Conservation (phyloP, 1,284 basidiomycete species). For the Sporisorium graminicola region DNA sequence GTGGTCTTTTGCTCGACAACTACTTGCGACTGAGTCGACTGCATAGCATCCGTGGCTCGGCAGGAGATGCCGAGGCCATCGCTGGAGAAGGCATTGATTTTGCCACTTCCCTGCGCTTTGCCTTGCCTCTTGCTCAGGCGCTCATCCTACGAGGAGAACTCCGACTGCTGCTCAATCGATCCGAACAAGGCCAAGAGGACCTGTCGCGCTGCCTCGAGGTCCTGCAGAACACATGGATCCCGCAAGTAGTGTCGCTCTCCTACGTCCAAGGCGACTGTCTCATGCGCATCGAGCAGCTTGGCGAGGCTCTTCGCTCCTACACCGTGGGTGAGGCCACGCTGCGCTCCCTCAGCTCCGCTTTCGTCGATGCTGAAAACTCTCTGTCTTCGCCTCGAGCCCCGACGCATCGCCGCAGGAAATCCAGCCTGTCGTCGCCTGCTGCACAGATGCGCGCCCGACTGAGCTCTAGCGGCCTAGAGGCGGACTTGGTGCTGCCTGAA, state of each 20-base stretch:
- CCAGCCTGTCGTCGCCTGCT: slow-evolving; percentile 20
- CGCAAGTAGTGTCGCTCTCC: slow-evolving; percentile 45
- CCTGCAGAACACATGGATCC: slow-evolving; percentile 44
- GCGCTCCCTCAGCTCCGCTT: slow-evolving; percentile 38
- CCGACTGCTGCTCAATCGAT: slow-evolving; percentile 39
- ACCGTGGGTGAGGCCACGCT: slow-evolving; percentile 46
- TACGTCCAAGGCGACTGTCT: slow-evolving; percentile 55
- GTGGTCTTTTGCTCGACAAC: slow-evolving; percentile 23
- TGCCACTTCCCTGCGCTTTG: slow-evolving; percentile 35
- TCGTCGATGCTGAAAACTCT: slow-evolving; percentile 34
- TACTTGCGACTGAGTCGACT: slow-evolving; percentile 49
- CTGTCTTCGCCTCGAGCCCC: slow-evolving; percentile 27
- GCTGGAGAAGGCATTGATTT: slow-evolving; percentile 60
- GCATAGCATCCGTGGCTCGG: slow-evolving; percentile 60
- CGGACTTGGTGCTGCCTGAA: slow-evolving; percentile 47
- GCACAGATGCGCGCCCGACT: slow-evolving; percentile 20
- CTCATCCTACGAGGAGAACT: slow-evolving; percentile 54
- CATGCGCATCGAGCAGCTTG: slow-evolving; percentile 38
- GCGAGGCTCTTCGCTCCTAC: slow-evolving; percentile 48
- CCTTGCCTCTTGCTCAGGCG: slow-evolving; percentile 43
- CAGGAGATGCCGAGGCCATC: slow-evolving; percentile 59
- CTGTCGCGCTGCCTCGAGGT: slow-evolving; percentile 45
- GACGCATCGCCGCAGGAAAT: slow-evolving; percentile 20
- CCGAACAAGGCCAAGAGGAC: slow-evolving; percentile 50
- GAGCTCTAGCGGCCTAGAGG: slow-evolving; percentile 13